phyloP scores from a whole-genome alignment of 192 early-diverging fungal species.

The Coemansia sp. region DNA sequence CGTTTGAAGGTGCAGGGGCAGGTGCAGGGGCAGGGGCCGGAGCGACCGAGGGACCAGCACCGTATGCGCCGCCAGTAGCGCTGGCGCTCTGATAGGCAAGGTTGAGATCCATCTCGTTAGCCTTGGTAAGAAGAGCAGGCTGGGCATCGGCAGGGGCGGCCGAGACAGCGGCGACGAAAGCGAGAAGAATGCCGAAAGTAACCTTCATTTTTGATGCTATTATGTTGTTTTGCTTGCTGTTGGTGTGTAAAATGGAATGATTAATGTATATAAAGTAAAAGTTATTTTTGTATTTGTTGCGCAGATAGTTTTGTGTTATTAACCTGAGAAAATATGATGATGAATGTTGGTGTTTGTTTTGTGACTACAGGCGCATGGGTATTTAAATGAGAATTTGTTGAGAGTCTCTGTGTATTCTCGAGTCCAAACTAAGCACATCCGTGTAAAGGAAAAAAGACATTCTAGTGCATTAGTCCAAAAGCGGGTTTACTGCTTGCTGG shows the following conservation, averaged over 20 bases:
- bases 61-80: conserved; percentile 3
- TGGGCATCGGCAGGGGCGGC: conserved; percentile 44
- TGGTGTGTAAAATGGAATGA: neutral
- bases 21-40: conserved; percentile 9
- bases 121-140: conserved; percentile 8
- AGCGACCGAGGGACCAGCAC: neutral
- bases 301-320: too few relatives aligned
- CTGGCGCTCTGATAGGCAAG: conserved; percentile 23
- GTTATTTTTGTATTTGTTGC: too few relatives aligned
- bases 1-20: conserved; percentile 12
- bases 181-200: conserved; percentile 40
- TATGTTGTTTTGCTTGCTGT: too few relatives aligned
- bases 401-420: too few relatives aligned
- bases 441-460: too few relatives aligned
- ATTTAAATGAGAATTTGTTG: too few relatives aligned
- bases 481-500: too few relatives aligned
- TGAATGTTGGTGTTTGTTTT: too few relatives aligned
- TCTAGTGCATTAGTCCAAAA: too few relatives aligned
- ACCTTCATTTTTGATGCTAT: conserved; percentile 39
- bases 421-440: too few relatives aligned
- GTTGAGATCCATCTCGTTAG: conserved; percentile 11
- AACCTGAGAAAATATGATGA: too few relatives aligned
- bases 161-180: conserved; percentile 30
- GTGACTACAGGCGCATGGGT: too few relatives aligned
- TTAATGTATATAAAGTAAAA: neutral